Evolutionary conservation across 192 early-diverging fungal species (phyloP), one percentile per base, ranked within the genome.

Genomic region (Cetraspora pellucida): DNA sequence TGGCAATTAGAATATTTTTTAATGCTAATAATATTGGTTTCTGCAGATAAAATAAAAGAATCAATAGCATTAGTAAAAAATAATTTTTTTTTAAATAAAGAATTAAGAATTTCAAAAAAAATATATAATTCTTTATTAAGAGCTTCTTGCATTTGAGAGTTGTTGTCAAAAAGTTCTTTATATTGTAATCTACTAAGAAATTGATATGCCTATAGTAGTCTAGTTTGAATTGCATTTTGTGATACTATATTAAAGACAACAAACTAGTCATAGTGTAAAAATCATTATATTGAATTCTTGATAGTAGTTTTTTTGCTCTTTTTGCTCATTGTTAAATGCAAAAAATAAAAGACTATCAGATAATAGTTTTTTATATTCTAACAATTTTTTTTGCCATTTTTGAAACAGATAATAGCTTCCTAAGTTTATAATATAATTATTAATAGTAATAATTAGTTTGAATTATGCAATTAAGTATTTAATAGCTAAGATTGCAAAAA

Each of bases 111-210:
- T 7, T 37, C 37, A 7, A 7, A 0, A 37, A 37, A 37, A 7
- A 7, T 7, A 7, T 37, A 37, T 37, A 37, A 7, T 37, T 37
- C 37, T 1, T 37, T 1, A 37, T 37, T 1, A 7, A 37, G 3
- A 37, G 7, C 37, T 37, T 37, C 7, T 46, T 69, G 67, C n/a
- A 69, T 69, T 69, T 69, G 5, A 69, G 46, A 14, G 27, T 19
- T 50, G 11, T 47, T 17, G 19, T 69, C 10, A 69, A 49, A 69
- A 47, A 46, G 1, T 69, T 69, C 44, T 69, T 69, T 10, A 21
- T 69, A 69, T 46, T 69, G 44, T 25, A 21, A 69, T 14, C 44
- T 69, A 21, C 9, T 23, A 69, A 69, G 43, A 14, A 1, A 69
- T 4, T 69, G 23, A 47, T 23, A 31, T 23, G 16, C 8, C 4